Evolutionary conservation across 192 early-diverging fungal species (phyloP).

Genomic region (Rhizoclosmatium globosum): DNA sequence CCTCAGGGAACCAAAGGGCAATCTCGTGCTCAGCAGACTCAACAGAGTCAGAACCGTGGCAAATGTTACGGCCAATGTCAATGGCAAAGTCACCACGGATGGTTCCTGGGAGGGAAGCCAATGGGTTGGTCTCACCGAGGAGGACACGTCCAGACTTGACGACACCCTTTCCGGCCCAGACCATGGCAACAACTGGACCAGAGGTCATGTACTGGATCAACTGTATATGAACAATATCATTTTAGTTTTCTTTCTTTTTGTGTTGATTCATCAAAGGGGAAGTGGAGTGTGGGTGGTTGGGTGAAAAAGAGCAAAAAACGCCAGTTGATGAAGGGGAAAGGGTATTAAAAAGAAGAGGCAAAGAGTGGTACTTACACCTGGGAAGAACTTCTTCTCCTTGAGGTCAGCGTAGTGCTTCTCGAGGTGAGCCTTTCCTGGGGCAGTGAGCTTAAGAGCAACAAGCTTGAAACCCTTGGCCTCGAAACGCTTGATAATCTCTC

Average conservation of each 20-base stretch:
- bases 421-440: constrained; percentile 76
- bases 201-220: constrained; percentile 80
- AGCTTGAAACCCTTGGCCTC: constrained; percentile 92
- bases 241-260: not conserved
- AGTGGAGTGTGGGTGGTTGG: constrained; percentile 10
- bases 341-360: not conserved
- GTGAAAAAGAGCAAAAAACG: not conserved
- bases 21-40: constrained; percentile 83
- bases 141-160: constrained; percentile 90
- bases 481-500: constrained; percentile 94
- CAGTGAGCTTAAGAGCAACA: constrained; percentile 78
- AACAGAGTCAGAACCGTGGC: constrained; percentile 91
- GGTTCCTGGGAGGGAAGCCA: constrained; percentile 87
- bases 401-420: constrained; percentile 88
- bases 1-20: constrained; percentile 75
- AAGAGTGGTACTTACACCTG: constrained; percentile 59
- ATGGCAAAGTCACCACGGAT: constrained; percentile 96
- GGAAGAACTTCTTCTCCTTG: constrained; percentile 88
- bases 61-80: constrained; percentile 82
- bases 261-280: constrained; percentile 36
- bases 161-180: constrained; percentile 88
- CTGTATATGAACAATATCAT: not conserved
- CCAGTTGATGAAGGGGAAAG: not conserved
- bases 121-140: constrained; percentile 92
- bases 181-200: constrained; percentile 96